Evolutionary conservation across 2,329 filamentous ascomycete genomes (phyloP).

Genomic region (Claviceps sp.): DNA sequence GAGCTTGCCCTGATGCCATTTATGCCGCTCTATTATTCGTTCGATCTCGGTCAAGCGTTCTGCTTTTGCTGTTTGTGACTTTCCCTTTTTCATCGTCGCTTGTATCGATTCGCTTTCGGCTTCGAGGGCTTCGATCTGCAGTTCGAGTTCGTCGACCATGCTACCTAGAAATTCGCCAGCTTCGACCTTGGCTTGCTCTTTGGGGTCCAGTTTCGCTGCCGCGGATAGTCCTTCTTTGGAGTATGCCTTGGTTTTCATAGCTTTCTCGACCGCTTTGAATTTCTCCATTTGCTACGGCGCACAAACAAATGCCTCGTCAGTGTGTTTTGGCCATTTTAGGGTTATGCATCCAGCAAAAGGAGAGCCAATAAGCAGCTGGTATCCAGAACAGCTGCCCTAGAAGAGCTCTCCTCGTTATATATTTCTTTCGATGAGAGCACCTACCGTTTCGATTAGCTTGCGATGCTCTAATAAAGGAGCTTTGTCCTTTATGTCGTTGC

Average conservation of each 20-base stretch:
- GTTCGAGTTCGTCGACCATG: slow-evolving; percentile 86
- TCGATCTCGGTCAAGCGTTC: slow-evolving; percentile 84
- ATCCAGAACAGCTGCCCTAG: neutral
- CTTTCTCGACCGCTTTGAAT: slow-evolving; percentile 99
- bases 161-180: slow-evolving; percentile 71
- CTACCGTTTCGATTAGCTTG: slow-evolving; percentile 92
- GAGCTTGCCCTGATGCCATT: slow-evolving; percentile 89
- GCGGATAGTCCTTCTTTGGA: slow-evolving; percentile 94
- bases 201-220: slow-evolving; percentile 88
- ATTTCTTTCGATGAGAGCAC: slow-evolving; percentile 18
- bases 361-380: neutral
- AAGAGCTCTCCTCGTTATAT: neutral
- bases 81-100: slow-evolving; percentile 87
- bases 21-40: slow-evolving; percentile 75
- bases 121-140: slow-evolving; percentile 85
- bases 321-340: neutral
- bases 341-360: neutral
- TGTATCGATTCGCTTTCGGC: slow-evolving; percentile 80
- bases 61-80: slow-evolving; percentile 69
- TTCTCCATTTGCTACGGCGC: slow-evolving; percentile 83
- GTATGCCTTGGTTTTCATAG: slow-evolving; percentile 99
- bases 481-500: slow-evolving; percentile 99
- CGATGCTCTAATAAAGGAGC: slow-evolving; percentile 84
- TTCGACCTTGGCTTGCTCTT: slow-evolving; percentile 88
- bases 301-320: neutral